Percentiles rank a stretch among this genome's conserved stretches.
phyloP scores from a whole-genome alignment of 805 yeast species.

The Isabelozyma gotoi region DNA sequence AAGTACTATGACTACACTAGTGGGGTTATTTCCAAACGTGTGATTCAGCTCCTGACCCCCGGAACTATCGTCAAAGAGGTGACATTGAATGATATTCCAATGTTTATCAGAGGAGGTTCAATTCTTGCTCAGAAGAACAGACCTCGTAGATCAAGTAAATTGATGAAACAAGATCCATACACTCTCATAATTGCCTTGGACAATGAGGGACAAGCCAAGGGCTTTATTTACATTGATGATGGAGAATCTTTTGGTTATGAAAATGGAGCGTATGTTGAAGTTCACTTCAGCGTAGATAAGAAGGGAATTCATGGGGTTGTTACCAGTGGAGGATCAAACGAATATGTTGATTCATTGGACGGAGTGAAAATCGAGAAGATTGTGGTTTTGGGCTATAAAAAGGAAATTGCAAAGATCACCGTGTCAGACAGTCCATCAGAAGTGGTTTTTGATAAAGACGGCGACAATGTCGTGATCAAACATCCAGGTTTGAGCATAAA shows the following conservation, averaged over 20 bases:
- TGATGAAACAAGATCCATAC: constrained; percentile 80
- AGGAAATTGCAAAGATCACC: constrained; percentile 12
- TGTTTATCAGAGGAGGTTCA: constrained; percentile 76
- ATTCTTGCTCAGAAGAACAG: constrained; percentile 68
- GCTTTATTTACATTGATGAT: constrained; percentile 76
- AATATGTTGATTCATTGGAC: constrained; percentile 19
- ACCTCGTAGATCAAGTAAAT: constrained; percentile 73
- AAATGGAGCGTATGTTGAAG: constrained; percentile 48
- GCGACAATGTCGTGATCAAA: constrained; percentile 31
- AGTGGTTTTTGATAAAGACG: constrained; percentile 6
- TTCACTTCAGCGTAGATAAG: constrained; percentile 39
- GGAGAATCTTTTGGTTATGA: constrained; percentile 67
- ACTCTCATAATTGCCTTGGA: constrained; percentile 66
- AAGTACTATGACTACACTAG: constrained; percentile 56
- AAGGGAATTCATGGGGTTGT: constrained; percentile 20
- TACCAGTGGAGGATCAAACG: constrained; percentile 2
- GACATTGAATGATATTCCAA: constrained; percentile 64
- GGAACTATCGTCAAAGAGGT: constrained; percentile 43
- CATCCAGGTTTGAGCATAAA: constrained; percentile 51
- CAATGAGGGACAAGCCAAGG: constrained; percentile 49
- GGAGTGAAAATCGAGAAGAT: constrained; percentile 54
- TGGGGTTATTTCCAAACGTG: constrained; percentile 17
- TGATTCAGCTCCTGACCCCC: constrained; percentile 7
- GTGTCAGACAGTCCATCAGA: constrained; percentile 24
- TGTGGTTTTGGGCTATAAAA: constrained; percentile 42